phyloP scores from a whole-genome alignment of 2,329 filamentous ascomycete species.

The Leptographium wingfieldii region DNA sequence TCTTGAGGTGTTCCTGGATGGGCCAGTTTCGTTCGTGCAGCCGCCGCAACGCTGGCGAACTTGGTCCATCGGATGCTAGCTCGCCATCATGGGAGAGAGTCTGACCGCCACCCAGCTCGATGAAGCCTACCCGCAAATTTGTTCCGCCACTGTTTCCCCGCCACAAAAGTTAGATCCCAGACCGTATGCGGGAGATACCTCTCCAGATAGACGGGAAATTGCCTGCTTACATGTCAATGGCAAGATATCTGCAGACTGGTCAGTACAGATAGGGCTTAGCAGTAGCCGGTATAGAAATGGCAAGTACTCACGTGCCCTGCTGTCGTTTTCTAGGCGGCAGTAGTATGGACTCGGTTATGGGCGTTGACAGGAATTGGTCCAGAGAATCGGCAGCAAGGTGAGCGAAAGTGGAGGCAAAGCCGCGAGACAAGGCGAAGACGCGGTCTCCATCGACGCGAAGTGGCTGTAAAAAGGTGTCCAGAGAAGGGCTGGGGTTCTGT shows the following conservation, averaged over 20 bases:
- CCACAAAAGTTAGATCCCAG: constrained; percentile 13
- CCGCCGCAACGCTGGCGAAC: constrained; percentile 27
- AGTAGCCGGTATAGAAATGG: neutral
- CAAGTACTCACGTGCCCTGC: constrained; percentile 33
- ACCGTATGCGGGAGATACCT: neutral
- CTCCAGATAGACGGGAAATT: too few relatives aligned
- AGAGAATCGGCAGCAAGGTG: constrained; percentile 37
- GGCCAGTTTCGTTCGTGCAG: constrained; percentile 61
- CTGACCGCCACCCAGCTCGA: constrained; percentile 37
- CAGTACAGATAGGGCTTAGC: neutral
- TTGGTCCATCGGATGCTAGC: constrained; percentile 6
- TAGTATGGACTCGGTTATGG: constrained; percentile 47
- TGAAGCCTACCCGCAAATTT: constrained; percentile 55
- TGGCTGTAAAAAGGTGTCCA: constrained; percentile 37
- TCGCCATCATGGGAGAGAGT: neutral
- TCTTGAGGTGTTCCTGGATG: constrained; percentile 60
- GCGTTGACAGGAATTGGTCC: constrained; percentile 47
- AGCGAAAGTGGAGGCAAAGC: constrained; percentile 34
- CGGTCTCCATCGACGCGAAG: constrained; percentile 34
- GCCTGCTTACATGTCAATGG: constrained; percentile 48
- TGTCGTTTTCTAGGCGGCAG: constrained; percentile 29
- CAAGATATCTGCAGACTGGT: constrained; percentile 35
- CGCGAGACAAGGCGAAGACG: constrained; percentile 32
- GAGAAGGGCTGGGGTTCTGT: constrained; percentile 1
- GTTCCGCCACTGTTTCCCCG: constrained; percentile 43